Conservation (phyloP, 305 asterid species). For the Fraxinus sp. region DNA sequence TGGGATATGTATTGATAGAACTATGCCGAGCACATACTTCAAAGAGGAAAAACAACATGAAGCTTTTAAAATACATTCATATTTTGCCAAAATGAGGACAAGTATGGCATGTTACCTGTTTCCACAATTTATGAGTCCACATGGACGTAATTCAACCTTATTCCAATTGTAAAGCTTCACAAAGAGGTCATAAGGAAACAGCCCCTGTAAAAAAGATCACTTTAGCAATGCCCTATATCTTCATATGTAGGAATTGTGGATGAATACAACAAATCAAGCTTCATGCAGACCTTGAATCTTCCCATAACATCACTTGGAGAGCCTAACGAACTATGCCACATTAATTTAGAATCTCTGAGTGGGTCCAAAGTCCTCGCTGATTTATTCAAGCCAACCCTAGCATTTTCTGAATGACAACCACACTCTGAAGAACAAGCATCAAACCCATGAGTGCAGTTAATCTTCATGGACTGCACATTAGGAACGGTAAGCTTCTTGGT, state of each 20-base stretch:
- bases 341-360: constrained; percentile 38
- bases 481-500: constrained; percentile 29
- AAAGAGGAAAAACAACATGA: not conserved
- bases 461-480: constrained; percentile 37
- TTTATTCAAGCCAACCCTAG: constrained; percentile 36
- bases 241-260: not conserved
- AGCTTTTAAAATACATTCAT: constrained; percentile 1
- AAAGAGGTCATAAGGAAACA: constrained; percentile 66
- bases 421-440: constrained; percentile 33
- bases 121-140: constrained; percentile 80
- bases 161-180: constrained; percentile 76
- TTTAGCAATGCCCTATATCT: constrained; percentile 29
- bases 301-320: constrained; percentile 35
- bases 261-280: constrained; percentile 23
- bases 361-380: constrained; percentile 52
- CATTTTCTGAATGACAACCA: constrained; percentile 26
- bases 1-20: not conserved
- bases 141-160: constrained; percentile 58
- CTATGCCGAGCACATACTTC: not conserved
- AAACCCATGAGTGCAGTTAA: constrained; percentile 23
- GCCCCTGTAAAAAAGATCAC: constrained; percentile 51
- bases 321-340: constrained; percentile 36
- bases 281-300: constrained; percentile 55
- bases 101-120: constrained; percentile 55
- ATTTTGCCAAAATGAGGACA: constrained; percentile 9